Base-by-base conservation (phyloP, 495 filamentous ascomycete genomes). In the Daldinia childiae region DNA sequence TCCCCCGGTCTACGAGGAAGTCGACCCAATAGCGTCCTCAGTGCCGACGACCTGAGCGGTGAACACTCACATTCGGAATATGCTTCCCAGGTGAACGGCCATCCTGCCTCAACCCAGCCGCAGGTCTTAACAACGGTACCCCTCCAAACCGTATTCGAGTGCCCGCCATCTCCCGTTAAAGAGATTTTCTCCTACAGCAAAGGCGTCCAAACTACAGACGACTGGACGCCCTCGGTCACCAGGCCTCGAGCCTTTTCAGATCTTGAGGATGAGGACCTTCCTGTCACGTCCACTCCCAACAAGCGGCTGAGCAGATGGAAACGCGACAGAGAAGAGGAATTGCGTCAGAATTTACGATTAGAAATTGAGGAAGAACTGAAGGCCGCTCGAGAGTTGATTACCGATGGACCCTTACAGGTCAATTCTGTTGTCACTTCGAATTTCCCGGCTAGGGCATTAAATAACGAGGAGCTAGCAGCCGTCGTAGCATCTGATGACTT, bases 151-250 rank as follows among this genome's bases (percentile, higher is more conserved):
- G 85, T 93, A 54, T 92, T 89, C 78, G 94, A 97, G 78, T 89
- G 87, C 77, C 87, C 88, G 8, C 88, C 91, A 64, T 88, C 88
- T 17, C 91, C 88, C 7, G 82, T 93, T 66, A 89, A 89, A 41
- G 94, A 98, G 79, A 82, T 94, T 21, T 90, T 94, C 74, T 94
- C 92, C 32, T 98, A 98, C 85, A 98, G 91, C 84, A 99, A 97
- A 82, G 93, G 87, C 14, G 93, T 98, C 27, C 96, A 98, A 77
- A 97, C 95, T 17, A 87, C 85, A 4, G 87, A 89, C 65, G 86
- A 84, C 58, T 89, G 89, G 80, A 81, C 84, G 15, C 86, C 87
- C n/a, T 89, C 89, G 4, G 66, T 74, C 27, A 73, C 62, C 26
- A 78, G 79, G 32, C 73, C 83, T 14, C 80, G 82, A 54, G 79